Conservation (phyloP, 2,329 filamentous ascomycete genomes). For the Plectosphaerella plurivora region DNA sequence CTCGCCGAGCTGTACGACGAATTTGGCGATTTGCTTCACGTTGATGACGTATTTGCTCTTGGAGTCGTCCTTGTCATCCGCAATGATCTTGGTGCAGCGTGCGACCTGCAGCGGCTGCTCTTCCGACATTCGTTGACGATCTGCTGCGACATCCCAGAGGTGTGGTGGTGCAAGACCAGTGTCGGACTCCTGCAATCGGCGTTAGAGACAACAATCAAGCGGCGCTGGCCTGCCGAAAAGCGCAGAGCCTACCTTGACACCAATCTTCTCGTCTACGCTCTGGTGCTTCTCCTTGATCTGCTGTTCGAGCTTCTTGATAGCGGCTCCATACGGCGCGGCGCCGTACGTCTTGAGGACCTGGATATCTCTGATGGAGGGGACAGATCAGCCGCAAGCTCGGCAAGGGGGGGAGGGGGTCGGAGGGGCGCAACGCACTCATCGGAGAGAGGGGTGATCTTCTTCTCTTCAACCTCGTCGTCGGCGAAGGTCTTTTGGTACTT, state of each 20-base stretch:
- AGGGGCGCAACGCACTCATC: slow-evolving; percentile 70
- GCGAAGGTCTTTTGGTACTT: slow-evolving; percentile 97
- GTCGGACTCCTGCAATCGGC: slow-evolving; percentile 74
- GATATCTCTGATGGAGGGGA: slow-evolving; percentile 70
- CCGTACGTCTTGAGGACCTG: slow-evolving; percentile 99
- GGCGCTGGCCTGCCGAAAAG: not conserved
- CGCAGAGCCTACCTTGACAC: slow-evolving; percentile 57
- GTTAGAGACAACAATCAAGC: slow-evolving; percentile 13
- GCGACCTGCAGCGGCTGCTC: slow-evolving; percentile 97
- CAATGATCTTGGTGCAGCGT: slow-evolving; percentile 97
- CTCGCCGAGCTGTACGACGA: slow-evolving; percentile 95
- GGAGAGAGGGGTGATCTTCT: slow-evolving; percentile 96
- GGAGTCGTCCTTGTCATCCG: slow-evolving; percentile 89
- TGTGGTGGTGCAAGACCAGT: slow-evolving; percentile 97
- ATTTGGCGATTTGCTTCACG: slow-evolving; percentile 99
- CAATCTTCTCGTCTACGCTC: slow-evolving; percentile 98
- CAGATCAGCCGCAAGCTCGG: slow-evolving; percentile 2
- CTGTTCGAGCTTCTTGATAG: slow-evolving; percentile 96
- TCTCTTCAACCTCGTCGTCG: slow-evolving; percentile 96
- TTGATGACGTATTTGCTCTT: slow-evolving; percentile 99
- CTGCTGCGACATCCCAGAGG: slow-evolving; percentile 97
- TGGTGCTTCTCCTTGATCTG: slow-evolving; percentile 99
- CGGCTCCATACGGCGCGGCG: slow-evolving; percentile 88
- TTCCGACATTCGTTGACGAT: slow-evolving; percentile 97
- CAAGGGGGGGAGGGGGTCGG: slow-evolving; percentile 16